Conservation (phyloP, 345 rosid genomes). For the Hibiscus mutabilis region DNA sequence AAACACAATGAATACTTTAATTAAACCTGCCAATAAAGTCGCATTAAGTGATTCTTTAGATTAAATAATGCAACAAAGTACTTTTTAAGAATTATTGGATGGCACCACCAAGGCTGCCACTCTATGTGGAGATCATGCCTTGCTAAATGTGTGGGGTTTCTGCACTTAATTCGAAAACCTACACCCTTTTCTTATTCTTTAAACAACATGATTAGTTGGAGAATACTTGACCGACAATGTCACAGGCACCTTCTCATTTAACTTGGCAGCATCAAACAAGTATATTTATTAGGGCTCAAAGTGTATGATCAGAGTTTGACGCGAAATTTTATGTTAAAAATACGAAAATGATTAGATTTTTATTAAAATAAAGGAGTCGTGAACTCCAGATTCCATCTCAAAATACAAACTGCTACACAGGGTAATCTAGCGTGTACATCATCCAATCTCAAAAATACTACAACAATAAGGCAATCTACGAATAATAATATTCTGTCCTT, state of each 20-base stretch:
- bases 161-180: neutral
- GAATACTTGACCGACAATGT: constrained; percentile 14
- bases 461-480: too few species aligned
- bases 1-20: neutral
- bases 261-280: constrained; percentile 11
- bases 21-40: neutral
- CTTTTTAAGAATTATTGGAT: neutral
- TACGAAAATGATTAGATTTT: too few species aligned
- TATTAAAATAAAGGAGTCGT: too few species aligned
- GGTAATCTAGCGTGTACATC: too few species aligned
- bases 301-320: accelerated
- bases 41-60: neutral
- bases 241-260: constrained; percentile 2
- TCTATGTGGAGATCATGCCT: neutral
- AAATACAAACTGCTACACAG: too few species aligned
- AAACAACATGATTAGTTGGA: neutral
- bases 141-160: neutral
- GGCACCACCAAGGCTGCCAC: neutral
- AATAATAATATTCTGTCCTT: too few species aligned
- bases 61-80: neutral
- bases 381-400: too few species aligned
- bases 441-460: too few species aligned
- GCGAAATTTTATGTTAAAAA: too few species aligned
- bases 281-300: neutral
- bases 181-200: neutral